Conservation (phyloP, 2,329 filamentous ascomycete species). For the Arachnopeziza araneosa region DNA sequence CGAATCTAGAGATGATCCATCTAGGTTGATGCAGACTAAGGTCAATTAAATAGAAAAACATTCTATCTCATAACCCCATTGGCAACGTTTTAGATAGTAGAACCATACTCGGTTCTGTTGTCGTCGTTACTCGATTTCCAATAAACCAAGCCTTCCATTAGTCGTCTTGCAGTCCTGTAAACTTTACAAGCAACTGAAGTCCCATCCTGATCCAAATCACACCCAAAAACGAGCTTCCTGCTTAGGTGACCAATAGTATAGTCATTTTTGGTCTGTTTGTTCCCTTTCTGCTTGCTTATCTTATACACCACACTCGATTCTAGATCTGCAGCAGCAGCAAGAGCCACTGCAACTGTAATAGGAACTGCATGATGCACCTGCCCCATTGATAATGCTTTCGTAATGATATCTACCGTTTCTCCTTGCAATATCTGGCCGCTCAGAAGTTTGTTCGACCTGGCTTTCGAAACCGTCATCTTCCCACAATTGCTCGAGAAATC, state of each 20-base stretch:
- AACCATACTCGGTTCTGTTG: not conserved
- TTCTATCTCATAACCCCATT: not conserved
- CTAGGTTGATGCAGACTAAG: not conserved
- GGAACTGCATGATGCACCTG: conserved; percentile 53
- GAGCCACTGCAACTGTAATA: conserved; percentile 46
- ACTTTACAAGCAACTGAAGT: conserved; percentile 36
- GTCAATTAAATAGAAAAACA: not conserved
- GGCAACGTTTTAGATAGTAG: not conserved
- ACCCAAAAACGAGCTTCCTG: conserved; percentile 39
- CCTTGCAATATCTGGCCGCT: conserved; percentile 33
- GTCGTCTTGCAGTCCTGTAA: conserved; percentile 41
- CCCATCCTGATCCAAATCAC: conserved; percentile 34
- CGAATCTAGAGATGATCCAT: no score
- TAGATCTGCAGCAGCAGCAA: conserved; percentile 43
- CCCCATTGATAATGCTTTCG: conserved; percentile 48
- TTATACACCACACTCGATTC: conserved; percentile 33
- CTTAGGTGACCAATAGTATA: conserved; percentile 39
- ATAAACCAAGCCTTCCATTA: conserved; percentile 42
- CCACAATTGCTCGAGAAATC: conserved; percentile 69
- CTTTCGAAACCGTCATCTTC: conserved; percentile 58
- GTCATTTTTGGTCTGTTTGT: not conserved
- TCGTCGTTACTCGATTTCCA: conserved; percentile 27
- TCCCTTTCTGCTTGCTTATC: not conserved
- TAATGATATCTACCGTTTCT: conserved; percentile 34
- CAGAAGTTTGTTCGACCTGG: conserved; percentile 33